A percentile compares a stretch with the other conserved stretches of the same genome.
Evolutionary conservation across 345 rosid genomes (phyloP).

Genomic region (Psidium friedrichsthalianum): DNA sequence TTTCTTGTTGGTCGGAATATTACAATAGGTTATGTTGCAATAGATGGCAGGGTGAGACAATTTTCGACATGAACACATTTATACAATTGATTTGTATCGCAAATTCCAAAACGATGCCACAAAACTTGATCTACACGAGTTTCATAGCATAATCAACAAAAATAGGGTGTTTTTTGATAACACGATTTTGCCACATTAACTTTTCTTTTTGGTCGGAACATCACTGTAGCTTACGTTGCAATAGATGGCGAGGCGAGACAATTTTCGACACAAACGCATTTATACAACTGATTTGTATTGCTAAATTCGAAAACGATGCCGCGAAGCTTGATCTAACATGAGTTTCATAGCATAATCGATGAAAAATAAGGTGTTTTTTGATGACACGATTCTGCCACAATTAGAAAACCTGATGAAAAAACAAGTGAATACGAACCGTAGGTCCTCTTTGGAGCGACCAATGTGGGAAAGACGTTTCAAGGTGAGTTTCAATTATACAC

Average conservation of each 20-base stretch:
- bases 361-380: neutral
- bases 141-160: neutral
- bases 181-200: too few relatives aligned
- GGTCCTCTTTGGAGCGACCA: neutral
- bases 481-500: neutral
- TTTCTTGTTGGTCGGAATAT: neutral
- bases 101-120: neutral
- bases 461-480: neutral
- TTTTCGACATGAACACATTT: neutral
- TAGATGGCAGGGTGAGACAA: neutral
- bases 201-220: neutral
- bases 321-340: neutral
- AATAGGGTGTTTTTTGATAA: too few relatives aligned
- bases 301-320: neutral
- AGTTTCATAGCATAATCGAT: neutral
- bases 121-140: neutral
- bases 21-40: neutral
- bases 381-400: too few relatives aligned
- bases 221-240: neutral
- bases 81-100: too few relatives aligned
- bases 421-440: neutral
- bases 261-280: neutral
- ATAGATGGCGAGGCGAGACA: neutral
- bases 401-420: neutral
- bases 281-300: too few relatives aligned